Evolutionary conservation across 495 filamentous ascomycete species (phyloP).

Genomic region (Letharia lupina): DNA sequence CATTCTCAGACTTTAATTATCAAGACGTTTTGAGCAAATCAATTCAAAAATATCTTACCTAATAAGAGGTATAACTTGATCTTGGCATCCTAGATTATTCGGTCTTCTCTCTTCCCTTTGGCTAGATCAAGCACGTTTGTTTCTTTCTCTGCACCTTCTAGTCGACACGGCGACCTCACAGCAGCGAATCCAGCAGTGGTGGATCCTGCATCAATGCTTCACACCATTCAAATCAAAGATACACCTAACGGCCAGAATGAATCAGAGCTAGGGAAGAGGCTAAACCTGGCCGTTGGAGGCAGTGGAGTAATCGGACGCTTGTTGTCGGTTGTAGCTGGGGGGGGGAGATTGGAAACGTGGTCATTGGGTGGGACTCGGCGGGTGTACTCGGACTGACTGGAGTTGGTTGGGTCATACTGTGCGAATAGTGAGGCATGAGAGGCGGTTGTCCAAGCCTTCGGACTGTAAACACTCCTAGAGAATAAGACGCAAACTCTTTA

Average conservation of each 20-base stretch:
- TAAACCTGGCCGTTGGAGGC: background rate
- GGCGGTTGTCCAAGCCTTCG: background rate
- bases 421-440: background rate
- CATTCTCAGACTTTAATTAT: no score
- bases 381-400: no score
- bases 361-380: constrained; percentile 2
- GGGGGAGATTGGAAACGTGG: background rate
- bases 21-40: no score
- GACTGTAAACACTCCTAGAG: background rate
- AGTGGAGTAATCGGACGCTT: constrained; percentile 1
- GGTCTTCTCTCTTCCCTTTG: background rate
- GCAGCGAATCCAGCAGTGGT: background rate
- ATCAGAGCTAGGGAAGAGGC: background rate
- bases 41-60: no score
- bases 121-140: background rate
- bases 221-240: background rate
- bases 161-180: constrained; percentile 7
- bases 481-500: background rate
- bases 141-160: background rate
- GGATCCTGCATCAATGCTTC: background rate
- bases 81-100: no score
- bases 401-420: background rate
- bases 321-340: background rate
- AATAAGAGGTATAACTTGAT: no score
- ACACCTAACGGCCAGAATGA: background rate